Percentiles rank a stretch among this genome's conserved stretches.
Conservation (phyloP, 768 basidiomycete genomes). For the Auriculariales sp. region DNA sequence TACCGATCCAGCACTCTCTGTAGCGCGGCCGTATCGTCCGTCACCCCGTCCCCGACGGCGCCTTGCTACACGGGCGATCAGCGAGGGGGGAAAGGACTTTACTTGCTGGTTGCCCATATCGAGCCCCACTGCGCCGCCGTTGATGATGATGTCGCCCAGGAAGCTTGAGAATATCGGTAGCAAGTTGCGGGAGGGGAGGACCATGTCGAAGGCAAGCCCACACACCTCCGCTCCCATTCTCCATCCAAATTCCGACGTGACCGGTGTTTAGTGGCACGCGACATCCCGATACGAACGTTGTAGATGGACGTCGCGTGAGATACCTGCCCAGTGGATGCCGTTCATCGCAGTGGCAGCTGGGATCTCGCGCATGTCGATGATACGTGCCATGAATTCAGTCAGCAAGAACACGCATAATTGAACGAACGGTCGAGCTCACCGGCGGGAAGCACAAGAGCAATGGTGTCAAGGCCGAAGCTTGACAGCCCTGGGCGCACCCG, state of each 20-base stretch:
- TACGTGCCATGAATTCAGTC: too few relatives aligned
- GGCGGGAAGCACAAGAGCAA: too few relatives aligned
- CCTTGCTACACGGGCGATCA: constrained; percentile 7
- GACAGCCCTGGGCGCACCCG: too few relatives aligned
- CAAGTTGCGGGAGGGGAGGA: background rate
- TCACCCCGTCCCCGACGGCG: constrained; percentile 10
- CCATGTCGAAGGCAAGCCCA: background rate
- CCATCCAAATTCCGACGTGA: background rate
- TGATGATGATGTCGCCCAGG: constrained; percentile 9
- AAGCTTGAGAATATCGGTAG: background rate
- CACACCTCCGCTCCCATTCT: constrained; percentile 8
- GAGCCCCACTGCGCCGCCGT: constrained; percentile 8
- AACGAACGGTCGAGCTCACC: too few relatives aligned
- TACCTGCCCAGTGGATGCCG: constrained; percentile 11
- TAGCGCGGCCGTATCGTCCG: constrained; percentile 12
- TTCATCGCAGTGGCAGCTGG: constrained; percentile 4
- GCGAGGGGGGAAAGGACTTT: too few relatives aligned
- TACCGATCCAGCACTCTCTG: constrained; percentile 8
- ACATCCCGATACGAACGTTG: background rate
- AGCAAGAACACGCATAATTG: too few relatives aligned
- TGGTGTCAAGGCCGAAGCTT: too few relatives aligned
- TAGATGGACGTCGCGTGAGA: constrained; percentile 4
- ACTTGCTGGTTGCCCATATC: constrained; percentile 11
- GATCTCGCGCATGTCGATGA: constrained; percentile 8
- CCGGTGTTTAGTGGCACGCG: background rate